These are phyloP conservation scores for Aspergillus ustus DNA, from an alignment of 2,329 filamentous ascomycete species.

Conservation along the genomic window DNA sequence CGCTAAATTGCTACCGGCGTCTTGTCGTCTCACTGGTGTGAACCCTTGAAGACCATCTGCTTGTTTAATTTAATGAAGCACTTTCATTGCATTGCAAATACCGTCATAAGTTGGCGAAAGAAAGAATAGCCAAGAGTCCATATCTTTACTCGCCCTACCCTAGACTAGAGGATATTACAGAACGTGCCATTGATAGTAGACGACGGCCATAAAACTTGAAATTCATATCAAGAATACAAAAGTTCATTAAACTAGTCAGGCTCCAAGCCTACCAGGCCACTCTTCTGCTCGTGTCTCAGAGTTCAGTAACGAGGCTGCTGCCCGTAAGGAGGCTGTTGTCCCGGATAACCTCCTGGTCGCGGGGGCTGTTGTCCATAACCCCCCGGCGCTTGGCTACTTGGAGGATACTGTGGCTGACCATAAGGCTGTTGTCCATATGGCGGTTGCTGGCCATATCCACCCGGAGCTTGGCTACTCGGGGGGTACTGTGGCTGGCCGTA, in stretches of 20 bases:
- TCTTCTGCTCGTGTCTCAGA: not conserved
- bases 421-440: constrained; percentile 28
- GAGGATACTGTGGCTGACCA: constrained; percentile 4
- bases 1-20: constrained; percentile 4
- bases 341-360: not conserved
- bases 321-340: constrained; percentile 7
- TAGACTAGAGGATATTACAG: not conserved
- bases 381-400: not conserved
- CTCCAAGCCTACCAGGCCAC: not conserved
- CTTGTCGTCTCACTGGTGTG: not conserved
- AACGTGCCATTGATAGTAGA: not conserved
- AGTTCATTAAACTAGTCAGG: not conserved
- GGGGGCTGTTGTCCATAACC: constrained; percentile 12
- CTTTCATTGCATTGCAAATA: constrained; percentile 2
- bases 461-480: constrained; percentile 1
- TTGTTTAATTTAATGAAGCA: not conserved
- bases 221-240: constrained; percentile 5
- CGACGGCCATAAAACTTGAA: not conserved
- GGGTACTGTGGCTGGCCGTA: constrained; percentile 11
- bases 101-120: not conserved
- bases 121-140: not conserved
- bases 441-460: constrained; percentile 13
- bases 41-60: not conserved
- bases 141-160: not conserved
- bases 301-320: constrained; percentile 5